Conservation (phyloP, 331 rosid species). For the Acacia concinna region DNA sequence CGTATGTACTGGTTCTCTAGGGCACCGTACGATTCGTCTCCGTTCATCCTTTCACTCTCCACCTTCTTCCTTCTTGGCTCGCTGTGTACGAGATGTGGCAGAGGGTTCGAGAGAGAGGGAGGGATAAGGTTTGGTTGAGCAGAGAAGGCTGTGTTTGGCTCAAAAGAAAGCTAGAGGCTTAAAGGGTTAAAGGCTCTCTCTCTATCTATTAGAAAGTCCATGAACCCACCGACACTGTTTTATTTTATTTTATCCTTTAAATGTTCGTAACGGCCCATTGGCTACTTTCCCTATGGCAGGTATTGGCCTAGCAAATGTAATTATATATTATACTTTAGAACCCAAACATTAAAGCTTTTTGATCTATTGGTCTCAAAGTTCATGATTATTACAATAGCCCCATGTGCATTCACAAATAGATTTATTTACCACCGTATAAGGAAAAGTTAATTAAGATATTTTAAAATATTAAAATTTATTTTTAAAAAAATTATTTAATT, state of each 20-base stretch:
- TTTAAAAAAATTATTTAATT: too few species aligned
- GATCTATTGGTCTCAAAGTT: neutral
- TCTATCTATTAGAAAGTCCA: slow-evolving; percentile 23
- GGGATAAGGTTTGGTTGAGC: slow-evolving; percentile 37
- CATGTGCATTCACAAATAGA: neutral
- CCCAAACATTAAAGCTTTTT: neutral
- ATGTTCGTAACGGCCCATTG: neutral
- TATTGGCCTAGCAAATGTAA: slow-evolving; percentile 18
- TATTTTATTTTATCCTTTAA: neutral
- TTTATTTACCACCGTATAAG: too few species aligned
- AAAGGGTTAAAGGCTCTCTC: slow-evolving; percentile 33
- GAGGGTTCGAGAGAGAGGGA: slow-evolving; percentile 32
- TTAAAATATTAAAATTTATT: too few species aligned
- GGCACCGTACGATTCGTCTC: slow-evolving; percentile 30
- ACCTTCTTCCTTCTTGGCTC: neutral
- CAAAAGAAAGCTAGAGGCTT: neutral
- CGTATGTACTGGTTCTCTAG: slow-evolving; percentile 56
- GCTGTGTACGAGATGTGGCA: neutral
- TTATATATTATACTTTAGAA: neutral
- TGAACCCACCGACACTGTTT: slow-evolving; percentile 65
- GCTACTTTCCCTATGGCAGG: slow-evolving; percentile 20
- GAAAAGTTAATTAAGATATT: too few species aligned
- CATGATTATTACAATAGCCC: neutral
- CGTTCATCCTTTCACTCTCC: slow-evolving; percentile 35
- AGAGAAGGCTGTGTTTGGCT: slow-evolving; percentile 27